Evolutionary conservation across 2,329 filamentous ascomycete genomes (phyloP), one percentile per base, ranked within the genome.

Genomic region (Phyllosticta citrichinensis): DNA sequence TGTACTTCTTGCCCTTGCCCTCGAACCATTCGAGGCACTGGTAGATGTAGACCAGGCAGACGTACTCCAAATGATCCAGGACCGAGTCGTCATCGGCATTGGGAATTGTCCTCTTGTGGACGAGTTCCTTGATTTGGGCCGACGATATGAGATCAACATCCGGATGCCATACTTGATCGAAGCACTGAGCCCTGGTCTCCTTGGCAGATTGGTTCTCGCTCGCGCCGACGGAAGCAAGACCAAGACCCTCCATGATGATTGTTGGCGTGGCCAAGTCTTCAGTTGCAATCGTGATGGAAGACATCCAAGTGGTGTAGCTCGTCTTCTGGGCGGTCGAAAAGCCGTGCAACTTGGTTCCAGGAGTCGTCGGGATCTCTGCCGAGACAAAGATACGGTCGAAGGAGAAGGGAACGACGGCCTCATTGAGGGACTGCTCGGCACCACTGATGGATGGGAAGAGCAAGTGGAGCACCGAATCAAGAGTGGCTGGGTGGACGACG

Each of bases 401-500:
- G 4, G 53, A 35, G 5, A 55, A n/a, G 9, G 58, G 58, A 20
- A 61, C 58, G 14, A 54, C 52, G 2, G 58, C 52, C 52, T 61
- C 58, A 10, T 56, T 52, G 9, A 61, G 35, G 9, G 19, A 52
- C 56, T 52, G 40, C 24, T 51, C 33, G 11, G 47, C 25, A 10
- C 47, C 52, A n/a, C 25, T 54, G 51, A 59, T 59, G n/a, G 57
- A 40, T 9, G 57, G 35, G 57, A 59, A 54, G 19, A 69, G 62
- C 1, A 67, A 61, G 55, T 75, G 72, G 8, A 75, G 63, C 0
- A 69, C 68, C 12, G 65, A 66, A 55, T 75, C 73, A 50, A 62
- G 47, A 8, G 60, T 62, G 17, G 55, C 51, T 3, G 60, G 60
- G 55, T 62, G 60, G 14, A 62, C 9, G 0, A 61, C 30, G 24